Evolutionary conservation across 768 basidiomycete species (phyloP).

Genomic region (Kwoniella sp.): DNA sequence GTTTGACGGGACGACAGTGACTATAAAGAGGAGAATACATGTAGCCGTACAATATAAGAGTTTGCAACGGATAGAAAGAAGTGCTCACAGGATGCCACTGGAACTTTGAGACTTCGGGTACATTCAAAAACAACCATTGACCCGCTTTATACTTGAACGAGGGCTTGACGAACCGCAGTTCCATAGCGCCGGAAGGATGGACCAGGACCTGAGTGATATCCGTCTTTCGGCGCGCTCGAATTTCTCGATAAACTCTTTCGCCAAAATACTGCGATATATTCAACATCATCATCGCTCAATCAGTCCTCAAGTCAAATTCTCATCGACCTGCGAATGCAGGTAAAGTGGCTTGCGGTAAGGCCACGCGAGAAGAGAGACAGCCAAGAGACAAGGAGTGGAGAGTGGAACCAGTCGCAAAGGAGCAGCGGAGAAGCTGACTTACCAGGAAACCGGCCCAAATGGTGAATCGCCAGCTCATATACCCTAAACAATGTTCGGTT

Average conservation of each 20-base stretch:
- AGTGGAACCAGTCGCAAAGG: no score
- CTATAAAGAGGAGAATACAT: no score
- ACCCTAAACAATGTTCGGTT: slow-evolving; percentile 84
- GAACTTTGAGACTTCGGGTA: slow-evolving; percentile 73
- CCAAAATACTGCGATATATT: slow-evolving; percentile 70
- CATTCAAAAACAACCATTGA: slow-evolving; percentile 46
- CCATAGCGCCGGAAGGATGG: slow-evolving; percentile 90
- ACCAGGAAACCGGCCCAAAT: slow-evolving; percentile 81
- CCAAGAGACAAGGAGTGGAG: no score
- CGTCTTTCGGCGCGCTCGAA: slow-evolving; percentile 75
- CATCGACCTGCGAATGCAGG: no score
- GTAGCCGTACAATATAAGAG: no score
- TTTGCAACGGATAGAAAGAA: no score
- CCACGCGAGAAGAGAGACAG: no score
- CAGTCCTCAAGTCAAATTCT: no score
- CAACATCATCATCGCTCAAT: no score
- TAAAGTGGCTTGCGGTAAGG: no score
- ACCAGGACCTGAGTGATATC: slow-evolving; percentile 80
- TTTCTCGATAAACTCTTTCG: slow-evolving; percentile 81
- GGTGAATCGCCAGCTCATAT: slow-evolving; percentile 83
- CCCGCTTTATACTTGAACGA: slow-evolving; percentile 77
- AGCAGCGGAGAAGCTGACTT: slow-evolving; percentile 12
- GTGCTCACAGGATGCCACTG: slow-evolving; percentile 98
- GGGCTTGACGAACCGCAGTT: slow-evolving; percentile 86
- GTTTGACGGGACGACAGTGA: no score